Percentiles rank a stretch among this genome's conserved stretches.
Evolutionary conservation across 2,329 filamentous ascomycete species (phyloP).

Genomic region (Hirsutella minnesotensis): DNA sequence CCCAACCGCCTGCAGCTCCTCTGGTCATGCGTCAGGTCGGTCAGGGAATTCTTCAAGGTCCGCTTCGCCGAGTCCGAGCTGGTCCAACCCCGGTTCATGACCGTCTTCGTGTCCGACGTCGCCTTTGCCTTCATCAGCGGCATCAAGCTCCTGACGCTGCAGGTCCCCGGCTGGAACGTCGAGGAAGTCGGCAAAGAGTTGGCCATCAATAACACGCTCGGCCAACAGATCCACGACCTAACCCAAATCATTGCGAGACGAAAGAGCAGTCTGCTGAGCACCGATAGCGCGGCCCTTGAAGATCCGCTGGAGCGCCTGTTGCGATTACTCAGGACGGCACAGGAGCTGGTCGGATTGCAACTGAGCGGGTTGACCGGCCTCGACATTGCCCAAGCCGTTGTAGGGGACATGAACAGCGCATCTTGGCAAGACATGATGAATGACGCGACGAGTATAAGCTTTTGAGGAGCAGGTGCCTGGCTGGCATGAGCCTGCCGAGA

Average conservation of each 20-base stretch:
- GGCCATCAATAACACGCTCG: slow-evolving; percentile 14
- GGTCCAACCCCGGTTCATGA: slow-evolving; percentile 27
- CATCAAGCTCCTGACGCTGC: slow-evolving; percentile 33
- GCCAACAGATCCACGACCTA: slow-evolving; percentile 17
- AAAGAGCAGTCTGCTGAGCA: slow-evolving; percentile 12
- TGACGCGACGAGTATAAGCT: slow-evolving; percentile 1
- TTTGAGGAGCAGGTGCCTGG: too few species aligned
- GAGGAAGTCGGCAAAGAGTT: slow-evolving; percentile 23
- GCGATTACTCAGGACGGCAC: slow-evolving; percentile 17
- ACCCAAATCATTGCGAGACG: slow-evolving; percentile 17
- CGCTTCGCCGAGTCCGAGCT: slow-evolving; percentile 20
- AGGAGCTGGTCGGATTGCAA: slow-evolving; percentile 19
- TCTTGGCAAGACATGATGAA: slow-evolving; percentile 9
- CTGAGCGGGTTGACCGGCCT: slow-evolving; percentile 12
- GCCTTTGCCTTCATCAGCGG: slow-evolving; percentile 33
- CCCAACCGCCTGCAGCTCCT: slow-evolving; percentile 32
- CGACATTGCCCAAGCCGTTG: slow-evolving; percentile 9
- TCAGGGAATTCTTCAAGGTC: slow-evolving; percentile 26
- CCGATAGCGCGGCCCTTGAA: slow-evolving; percentile 7
- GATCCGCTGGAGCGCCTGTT: slow-evolving; percentile 21
- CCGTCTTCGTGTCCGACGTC: slow-evolving; percentile 33
- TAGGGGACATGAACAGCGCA: slow-evolving; percentile 7
- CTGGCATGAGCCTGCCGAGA: too few species aligned
- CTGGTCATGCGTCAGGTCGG: slow-evolving; percentile 29
- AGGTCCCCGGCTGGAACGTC: slow-evolving; percentile 34